A percentile compares a stretch with the other conserved stretches of the same genome.
Conservation (phyloP, 345 rosid genomes). For the Pugionium dolabratum region DNA sequence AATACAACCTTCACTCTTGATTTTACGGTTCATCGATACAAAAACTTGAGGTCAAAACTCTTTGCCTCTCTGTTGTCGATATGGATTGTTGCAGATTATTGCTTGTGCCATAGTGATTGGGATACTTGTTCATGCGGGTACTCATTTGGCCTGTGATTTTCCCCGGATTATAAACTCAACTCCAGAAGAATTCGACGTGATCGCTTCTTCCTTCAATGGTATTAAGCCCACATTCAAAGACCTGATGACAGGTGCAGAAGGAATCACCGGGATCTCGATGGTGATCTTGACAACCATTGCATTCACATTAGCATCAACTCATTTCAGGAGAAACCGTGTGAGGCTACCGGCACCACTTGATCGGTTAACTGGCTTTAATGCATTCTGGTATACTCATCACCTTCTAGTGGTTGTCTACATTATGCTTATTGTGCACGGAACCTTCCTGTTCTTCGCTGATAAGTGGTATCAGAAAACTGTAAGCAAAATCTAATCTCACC, state of each 20-base stretch:
- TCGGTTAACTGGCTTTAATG: constrained; percentile 84
- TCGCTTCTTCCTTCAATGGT: constrained; percentile 56
- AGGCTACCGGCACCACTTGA: constrained; percentile 79
- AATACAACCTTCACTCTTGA: background rate
- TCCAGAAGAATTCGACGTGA: constrained; percentile 59
- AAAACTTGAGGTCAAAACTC: background rate
- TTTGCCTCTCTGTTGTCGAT: constrained; percentile 12
- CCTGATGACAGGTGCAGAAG: constrained; percentile 67
- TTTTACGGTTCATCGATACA: background rate
- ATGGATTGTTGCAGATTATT: constrained; percentile 53
- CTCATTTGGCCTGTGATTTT: constrained; percentile 79
- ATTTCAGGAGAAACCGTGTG: constrained; percentile 62
- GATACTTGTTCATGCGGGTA: constrained; percentile 68
- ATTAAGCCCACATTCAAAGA: constrained; percentile 64
- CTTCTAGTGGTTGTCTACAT: constrained; percentile 75
- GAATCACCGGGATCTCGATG: constrained; percentile 77
- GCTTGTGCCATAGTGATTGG: constrained; percentile 73
- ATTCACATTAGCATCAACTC: constrained; percentile 70
- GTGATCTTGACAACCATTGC: constrained; percentile 64
- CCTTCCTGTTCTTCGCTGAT: constrained; percentile 62
- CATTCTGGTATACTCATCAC: constrained; percentile 98
- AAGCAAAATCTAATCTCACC: constrained; percentile 39
- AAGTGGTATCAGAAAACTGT: constrained; percentile 79
- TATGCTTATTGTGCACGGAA: constrained; percentile 76
- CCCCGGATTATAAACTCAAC: constrained; percentile 63